Percentiles rank a stretch among this genome's conserved stretches.
phyloP scores from a whole-genome alignment of 305 asterid species.

The Monarda citriodora region DNA sequence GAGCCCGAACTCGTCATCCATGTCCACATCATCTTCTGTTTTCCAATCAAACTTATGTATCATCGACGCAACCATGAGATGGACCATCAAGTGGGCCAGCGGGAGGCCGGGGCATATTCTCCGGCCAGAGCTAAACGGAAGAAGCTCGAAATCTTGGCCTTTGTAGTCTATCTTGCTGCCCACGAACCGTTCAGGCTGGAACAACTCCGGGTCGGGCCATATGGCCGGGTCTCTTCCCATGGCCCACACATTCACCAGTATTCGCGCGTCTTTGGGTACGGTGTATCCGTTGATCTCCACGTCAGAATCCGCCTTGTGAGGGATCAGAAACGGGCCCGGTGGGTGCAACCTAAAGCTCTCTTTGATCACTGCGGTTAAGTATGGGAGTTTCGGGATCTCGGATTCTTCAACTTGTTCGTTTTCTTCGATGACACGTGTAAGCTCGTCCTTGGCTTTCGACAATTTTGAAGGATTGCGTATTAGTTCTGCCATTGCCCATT shows the following conservation, averaged over 20 bases:
- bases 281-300: constrained; percentile 20
- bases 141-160: constrained; percentile 25
- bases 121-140: constrained; percentile 26
- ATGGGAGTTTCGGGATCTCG: constrained; percentile 27
- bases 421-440: constrained; percentile 12
- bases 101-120: constrained; percentile 33
- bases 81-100: constrained; percentile 18
- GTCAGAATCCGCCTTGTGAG: constrained; percentile 19
- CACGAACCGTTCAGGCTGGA: constrained; percentile 24
- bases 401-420: constrained; percentile 25
- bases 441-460: constrained; percentile 27
- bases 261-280: constrained; percentile 22
- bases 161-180: constrained; percentile 16
- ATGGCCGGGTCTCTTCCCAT: constrained; percentile 22
- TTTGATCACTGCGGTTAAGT: constrained; percentile 27
- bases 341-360: constrained; percentile 28
- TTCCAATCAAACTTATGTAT: constrained; percentile 23
- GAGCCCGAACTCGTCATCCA: constrained; percentile 10
- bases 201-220: constrained; percentile 21
- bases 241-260: constrained; percentile 26
- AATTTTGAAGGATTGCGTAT: constrained; percentile 23
- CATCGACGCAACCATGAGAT: constrained; percentile 11
- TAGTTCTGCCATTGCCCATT: constrained; percentile 38
- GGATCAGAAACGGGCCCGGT: constrained; percentile 24
- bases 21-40: constrained; percentile 20